Conservation (phyloP, 495 filamentous ascomycete species). For the Parachaetomium inaequale region DNA sequence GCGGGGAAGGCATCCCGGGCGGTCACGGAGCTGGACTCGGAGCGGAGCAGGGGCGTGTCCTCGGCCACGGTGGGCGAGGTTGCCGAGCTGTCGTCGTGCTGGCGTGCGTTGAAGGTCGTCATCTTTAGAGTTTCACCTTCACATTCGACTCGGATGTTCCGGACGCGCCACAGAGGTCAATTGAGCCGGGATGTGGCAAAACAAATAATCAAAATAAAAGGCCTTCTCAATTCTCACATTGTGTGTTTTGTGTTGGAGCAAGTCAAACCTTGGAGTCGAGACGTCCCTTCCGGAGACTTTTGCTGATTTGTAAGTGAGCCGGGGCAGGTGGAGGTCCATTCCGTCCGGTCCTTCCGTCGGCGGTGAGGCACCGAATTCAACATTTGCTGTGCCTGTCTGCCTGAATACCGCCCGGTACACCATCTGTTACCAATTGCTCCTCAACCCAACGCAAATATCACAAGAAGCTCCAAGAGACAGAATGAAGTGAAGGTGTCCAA, state of each 20-base stretch:
- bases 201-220: not conserved
- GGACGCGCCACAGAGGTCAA: not conserved
- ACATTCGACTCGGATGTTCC: not conserved
- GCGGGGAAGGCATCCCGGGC: slow-evolving; percentile 17
- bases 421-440: too few species aligned
- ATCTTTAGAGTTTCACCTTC: not conserved
- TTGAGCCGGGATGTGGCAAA: not conserved
- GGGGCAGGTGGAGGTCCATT: not conserved
- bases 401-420: too few species aligned
- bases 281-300: slow-evolving; percentile 9
- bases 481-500: not conserved
- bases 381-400: too few species aligned
- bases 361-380: not conserved
- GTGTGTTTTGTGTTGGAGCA: not conserved
- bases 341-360: not conserved
- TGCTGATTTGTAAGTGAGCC: slow-evolving; percentile 13
- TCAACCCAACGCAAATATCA: too few species aligned
- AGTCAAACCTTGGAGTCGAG: not conserved
- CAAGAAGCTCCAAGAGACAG: not conserved
- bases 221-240: not conserved
- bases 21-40: slow-evolving; percentile 28
- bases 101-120: not conserved
- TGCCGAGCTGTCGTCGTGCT: slow-evolving; percentile 18
- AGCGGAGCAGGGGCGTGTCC: slow-evolving; percentile 38
- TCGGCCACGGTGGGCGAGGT: slow-evolving; percentile 30